Evolutionary conservation across 805 yeast genomes (phyloP), one percentile per base, ranked within the genome.

Genomic region (Dipodascopsis tothii): DNA sequence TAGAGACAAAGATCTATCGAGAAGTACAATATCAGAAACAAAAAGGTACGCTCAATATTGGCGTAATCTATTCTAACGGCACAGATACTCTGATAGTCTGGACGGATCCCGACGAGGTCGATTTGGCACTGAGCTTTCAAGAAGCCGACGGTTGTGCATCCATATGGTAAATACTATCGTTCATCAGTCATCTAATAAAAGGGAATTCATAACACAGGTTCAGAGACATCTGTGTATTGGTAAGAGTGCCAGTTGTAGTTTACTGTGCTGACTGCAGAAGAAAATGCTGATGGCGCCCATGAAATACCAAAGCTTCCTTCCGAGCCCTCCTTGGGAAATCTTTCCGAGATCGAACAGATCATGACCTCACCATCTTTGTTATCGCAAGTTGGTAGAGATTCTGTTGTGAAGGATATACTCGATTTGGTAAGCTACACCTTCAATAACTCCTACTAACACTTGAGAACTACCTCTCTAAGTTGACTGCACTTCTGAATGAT

Each of bases 121-220:
- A 56, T 39, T 77, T 85, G 51, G 97, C 97, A 1, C 69, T 90
- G 20, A 82, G 94, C 37, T 90, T 90, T 62, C 96, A 90, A 62
- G 96, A 87, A 56, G 78, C 84, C 28, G 82, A 81, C 37, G 97
- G 96, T 0, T 90, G 98, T 62, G 75, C 84, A 9, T 75, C 78
- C 4, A 58, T 88, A 35, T 86, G 95, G 56, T 38, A 34, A 6
- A 9, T 36, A 21, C 7, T 21, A 4, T 5, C 60, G 90, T 84
- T 39, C 88, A 86, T 58, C 71, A 88, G 21, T 74, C 84, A 17
- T 72, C 72, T 42, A 79, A 78, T 1, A 71, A 21, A 21, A 43
- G 48, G 45, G 55, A 53, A 4, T 54, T 46, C 34, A 34, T 54
- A 19, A 48, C 52, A 16, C 52, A 50, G 5, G 57, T 50, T 19